Conservation (phyloP, 2,329 filamentous ascomycete genomes). For the Gaeumannomyces tritici region DNA sequence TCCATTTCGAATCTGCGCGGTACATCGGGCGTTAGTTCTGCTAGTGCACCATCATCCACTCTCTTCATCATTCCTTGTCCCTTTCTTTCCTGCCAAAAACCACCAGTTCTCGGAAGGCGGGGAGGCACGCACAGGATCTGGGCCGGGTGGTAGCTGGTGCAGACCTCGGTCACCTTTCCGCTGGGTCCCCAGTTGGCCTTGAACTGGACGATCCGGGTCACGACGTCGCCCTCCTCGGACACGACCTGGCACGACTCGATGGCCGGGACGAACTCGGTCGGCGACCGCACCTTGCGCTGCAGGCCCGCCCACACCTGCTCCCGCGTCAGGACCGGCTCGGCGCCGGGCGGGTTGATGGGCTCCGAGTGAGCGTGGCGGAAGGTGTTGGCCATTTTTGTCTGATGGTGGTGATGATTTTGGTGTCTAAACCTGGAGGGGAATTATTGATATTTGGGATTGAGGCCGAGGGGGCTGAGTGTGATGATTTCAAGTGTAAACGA, state of each 20-base stretch:
- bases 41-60: too few species aligned
- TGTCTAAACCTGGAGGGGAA: too few species aligned
- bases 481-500: too few species aligned
- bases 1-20: conserved; percentile 14
- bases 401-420: too few species aligned
- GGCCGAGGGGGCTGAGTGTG: too few species aligned
- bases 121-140: conserved; percentile 12
- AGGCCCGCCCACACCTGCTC: conserved; percentile 25
- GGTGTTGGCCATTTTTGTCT: neutral
- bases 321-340: conserved; percentile 17
- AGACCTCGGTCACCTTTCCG: conserved; percentile 16
- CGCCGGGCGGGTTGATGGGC: conserved; percentile 23
- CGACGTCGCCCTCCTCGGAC: conserved; percentile 17
- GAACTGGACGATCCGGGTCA: conserved; percentile 20
- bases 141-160: conserved; percentile 17
- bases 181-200: conserved; percentile 7
- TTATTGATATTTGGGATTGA: neutral
- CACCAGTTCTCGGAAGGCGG: too few species aligned
- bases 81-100: too few species aligned
- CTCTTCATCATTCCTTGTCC: too few species aligned
- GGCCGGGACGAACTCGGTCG: conserved; percentile 26
- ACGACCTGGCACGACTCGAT: conserved; percentile 22
- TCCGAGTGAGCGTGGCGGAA: conserved; percentile 15
- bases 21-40: too few species aligned
- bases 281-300: conserved; percentile 22